phyloP scores from a whole-genome alignment of 306 rosid species.

The Citrullus colocynthis region DNA sequence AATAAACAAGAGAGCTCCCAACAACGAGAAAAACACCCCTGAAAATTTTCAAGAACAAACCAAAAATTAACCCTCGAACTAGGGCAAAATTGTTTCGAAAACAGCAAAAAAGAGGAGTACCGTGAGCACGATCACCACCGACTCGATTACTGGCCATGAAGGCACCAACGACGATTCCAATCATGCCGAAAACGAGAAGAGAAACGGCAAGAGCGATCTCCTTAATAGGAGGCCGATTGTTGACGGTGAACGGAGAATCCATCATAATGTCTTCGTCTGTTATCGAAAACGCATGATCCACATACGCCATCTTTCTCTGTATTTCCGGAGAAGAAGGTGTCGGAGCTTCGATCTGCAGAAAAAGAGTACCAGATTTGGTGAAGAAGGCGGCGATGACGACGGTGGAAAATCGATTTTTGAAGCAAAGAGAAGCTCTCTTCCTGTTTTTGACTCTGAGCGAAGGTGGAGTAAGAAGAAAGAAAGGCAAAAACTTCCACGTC shows the following conservation, averaged over 20 bases:
- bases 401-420: not conserved
- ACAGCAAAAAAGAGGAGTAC: conserved; percentile 17
- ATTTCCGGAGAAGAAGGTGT: not conserved
- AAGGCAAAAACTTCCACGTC: conserved; percentile 7
- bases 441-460: not conserved
- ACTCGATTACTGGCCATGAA: conserved; percentile 74
- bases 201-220: conserved; percentile 93
- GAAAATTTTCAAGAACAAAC: not conserved
- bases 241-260: conserved; percentile 63
- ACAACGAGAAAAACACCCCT: conserved; percentile 85
- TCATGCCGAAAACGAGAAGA: conserved; percentile 68
- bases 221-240: conserved; percentile 72
- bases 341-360: not conserved
- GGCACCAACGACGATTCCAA: conserved; percentile 63
- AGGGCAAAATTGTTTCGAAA: not conserved
- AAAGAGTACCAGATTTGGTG: not conserved
- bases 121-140: conserved; percentile 95
- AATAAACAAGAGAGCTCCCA: conserved; percentile 75
- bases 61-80: not conserved
- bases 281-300: conserved; percentile 92
- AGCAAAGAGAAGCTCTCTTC: not conserved
- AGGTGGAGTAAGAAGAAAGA: not conserved
- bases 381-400: not conserved
- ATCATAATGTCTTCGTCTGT: conserved; percentile 91
- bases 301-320: conserved; percentile 48